These are phyloP conservation scores for Mycosarcoma mackinlayi DNA, from an alignment of 1,284 basidiomycete species.

Conservation along the genomic window DNA sequence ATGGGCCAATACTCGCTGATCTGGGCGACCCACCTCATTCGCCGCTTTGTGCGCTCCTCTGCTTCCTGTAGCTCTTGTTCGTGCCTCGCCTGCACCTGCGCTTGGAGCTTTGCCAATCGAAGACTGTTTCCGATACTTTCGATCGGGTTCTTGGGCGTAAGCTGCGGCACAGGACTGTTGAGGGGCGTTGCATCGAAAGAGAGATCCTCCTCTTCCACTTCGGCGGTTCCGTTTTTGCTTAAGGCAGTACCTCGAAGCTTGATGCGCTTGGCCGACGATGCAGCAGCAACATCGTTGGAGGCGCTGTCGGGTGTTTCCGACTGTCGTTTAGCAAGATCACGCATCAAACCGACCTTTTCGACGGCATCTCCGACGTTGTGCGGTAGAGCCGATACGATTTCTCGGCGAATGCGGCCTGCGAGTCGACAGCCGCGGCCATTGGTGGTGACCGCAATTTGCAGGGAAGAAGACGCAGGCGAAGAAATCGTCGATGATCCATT, in stretches of 20 bases:
- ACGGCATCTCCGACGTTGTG: constrained; percentile 82
- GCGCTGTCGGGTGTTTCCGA: constrained; percentile 1
- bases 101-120: constrained; percentile 13
- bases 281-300: not conserved
- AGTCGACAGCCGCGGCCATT: constrained; percentile 92
- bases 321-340: constrained; percentile 74
- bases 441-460: constrained; percentile 89
- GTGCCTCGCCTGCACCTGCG: constrained; percentile 16
- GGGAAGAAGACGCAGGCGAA: constrained; percentile 69
- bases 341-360: constrained; percentile 78
- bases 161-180: constrained; percentile 81
- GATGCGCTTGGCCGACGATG: constrained; percentile 20
- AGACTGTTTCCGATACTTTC: constrained; percentile 12
- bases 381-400: constrained; percentile 82
- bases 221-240: constrained; percentile 29
- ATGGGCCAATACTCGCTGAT: constrained; percentile 84
- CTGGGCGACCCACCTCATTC: constrained; percentile 70
- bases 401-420: constrained; percentile 81
- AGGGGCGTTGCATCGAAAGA: constrained; percentile 70
- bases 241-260: constrained; percentile 4
- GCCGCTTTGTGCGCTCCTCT: constrained; percentile 50
- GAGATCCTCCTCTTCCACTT: constrained; percentile 59
- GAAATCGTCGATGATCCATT: not conserved
- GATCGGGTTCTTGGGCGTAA: constrained; percentile 42
- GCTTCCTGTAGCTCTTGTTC: constrained; percentile 34